These are phyloP conservation scores for Botrytis sinoallii DNA, from an alignment of 2,329 filamentous ascomycete species.

Conservation along the genomic window DNA sequence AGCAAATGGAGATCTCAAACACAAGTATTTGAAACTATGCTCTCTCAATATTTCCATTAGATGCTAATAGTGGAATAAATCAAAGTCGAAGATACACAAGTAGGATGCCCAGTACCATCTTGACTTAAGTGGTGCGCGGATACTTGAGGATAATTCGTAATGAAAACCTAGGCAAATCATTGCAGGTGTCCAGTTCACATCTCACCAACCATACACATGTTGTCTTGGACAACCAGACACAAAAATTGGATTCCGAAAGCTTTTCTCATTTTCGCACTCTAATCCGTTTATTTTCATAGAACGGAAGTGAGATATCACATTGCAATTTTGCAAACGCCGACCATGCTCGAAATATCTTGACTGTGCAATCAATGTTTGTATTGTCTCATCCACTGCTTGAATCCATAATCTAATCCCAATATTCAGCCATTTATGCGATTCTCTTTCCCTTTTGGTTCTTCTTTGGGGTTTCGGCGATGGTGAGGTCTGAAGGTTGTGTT, in stretches of 20 bases:
- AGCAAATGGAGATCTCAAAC: not conserved
- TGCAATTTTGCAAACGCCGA: constrained; percentile 10
- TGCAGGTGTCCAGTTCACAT: not conserved
- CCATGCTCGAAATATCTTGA: constrained; percentile 12
- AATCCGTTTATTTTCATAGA: not conserved
- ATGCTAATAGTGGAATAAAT: not conserved
- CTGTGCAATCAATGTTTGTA: constrained; percentile 14
- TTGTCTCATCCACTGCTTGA: constrained; percentile 20
- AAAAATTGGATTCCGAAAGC: constrained; percentile 1
- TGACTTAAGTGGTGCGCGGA: not conserved
- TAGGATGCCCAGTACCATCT: not conserved
- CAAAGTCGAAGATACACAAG: not conserved
- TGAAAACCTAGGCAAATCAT: not conserved
- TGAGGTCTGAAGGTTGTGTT: constrained; percentile 45
- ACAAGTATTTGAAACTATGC: too few relatives aligned
- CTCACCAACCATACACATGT: not conserved
- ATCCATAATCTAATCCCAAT: constrained; percentile 1
- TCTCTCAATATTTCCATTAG: not conserved
- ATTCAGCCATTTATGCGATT: constrained; percentile 31
- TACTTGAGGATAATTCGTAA: too few relatives aligned
- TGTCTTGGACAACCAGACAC: not conserved
- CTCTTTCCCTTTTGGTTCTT: constrained; percentile 51
- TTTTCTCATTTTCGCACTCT: constrained; percentile 8
- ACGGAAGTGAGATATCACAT: constrained; percentile 13
- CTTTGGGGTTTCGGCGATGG: constrained; percentile 58